Conservation (phyloP, 2,329 filamentous ascomycete species). For the Aspergillus caelatus region DNA sequence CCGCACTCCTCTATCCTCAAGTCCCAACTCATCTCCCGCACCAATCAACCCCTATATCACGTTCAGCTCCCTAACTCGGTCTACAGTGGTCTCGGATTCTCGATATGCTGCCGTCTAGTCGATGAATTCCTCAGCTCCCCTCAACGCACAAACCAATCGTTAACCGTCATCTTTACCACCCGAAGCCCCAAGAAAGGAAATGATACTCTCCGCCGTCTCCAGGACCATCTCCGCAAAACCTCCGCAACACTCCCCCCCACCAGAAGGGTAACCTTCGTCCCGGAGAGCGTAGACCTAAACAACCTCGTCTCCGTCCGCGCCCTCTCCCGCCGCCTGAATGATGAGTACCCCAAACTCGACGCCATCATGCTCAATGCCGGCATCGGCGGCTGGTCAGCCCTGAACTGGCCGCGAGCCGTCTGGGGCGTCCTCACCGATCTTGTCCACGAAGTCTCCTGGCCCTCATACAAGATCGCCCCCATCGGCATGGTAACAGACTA, state of each 20-base stretch:
- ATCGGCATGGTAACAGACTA: constrained; percentile 57
- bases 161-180: constrained; percentile 83
- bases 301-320: constrained; percentile 58
- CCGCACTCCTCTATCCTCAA: constrained; percentile 2
- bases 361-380: constrained; percentile 84
- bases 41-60: background rate
- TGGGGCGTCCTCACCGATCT: constrained; percentile 63
- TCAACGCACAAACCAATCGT: constrained; percentile 62
- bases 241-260: constrained; percentile 43
- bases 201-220: constrained; percentile 68
- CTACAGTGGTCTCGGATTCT: constrained; percentile 79
- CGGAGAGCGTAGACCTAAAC: constrained; percentile 62
- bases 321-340: constrained; percentile 54
- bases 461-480: constrained; percentile 70
- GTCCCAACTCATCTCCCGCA: background rate
- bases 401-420: constrained; percentile 68
- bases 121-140: constrained; percentile 81
- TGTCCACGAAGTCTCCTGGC: constrained; percentile 72
- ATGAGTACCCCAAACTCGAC: constrained; percentile 70
- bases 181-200: constrained; percentile 73
- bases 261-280: constrained; percentile 53
- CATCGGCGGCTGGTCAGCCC: constrained; percentile 80
- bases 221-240: constrained; percentile 59
- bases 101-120: constrained; percentile 80
- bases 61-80: constrained; percentile 15